Conservation (phyloP, 192 early-diverging fungal genomes). For the Linnemannia hyalina region DNA sequence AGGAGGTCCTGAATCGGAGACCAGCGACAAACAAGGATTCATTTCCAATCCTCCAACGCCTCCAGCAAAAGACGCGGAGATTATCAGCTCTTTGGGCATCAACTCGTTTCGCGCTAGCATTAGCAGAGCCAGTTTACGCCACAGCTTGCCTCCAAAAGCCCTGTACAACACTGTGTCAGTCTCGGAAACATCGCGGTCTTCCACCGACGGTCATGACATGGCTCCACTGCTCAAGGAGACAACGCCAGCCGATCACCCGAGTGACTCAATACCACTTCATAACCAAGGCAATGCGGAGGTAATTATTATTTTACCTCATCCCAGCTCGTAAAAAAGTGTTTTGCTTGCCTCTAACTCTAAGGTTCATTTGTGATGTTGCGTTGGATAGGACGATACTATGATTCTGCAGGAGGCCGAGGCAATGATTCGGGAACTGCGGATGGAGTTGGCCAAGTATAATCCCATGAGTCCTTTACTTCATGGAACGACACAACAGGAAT, state of each 20-base stretch:
- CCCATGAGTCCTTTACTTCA: conserved; percentile 20
- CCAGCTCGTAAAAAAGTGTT: no score
- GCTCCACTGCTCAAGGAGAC: background rate
- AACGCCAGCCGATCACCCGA: background rate
- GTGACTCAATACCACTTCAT: background rate
- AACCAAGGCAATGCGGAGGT: background rate
- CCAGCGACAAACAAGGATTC: background rate
- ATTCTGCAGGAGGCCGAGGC: background rate
- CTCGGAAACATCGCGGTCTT: background rate
- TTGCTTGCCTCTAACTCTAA: no score
- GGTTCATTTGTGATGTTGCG: background rate
- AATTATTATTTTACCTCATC: background rate
- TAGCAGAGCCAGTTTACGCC: conserved; percentile 1
- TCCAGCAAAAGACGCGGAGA: background rate
- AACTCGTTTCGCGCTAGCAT: conserved; percentile 19
- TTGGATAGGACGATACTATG: background rate
- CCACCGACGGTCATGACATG: background rate
- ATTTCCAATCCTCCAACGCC: background rate
- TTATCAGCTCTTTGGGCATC: conserved; percentile 1
- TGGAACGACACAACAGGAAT: conserved; percentile 22
- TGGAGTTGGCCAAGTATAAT: conserved; percentile 30
- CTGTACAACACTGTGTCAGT: background rate
- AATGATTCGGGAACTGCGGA: conserved; percentile 15
- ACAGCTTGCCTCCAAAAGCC: background rate
- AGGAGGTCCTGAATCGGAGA: background rate